Base-by-base conservation (phyloP, 2,329 filamentous ascomycete genomes). In the Penicillium digitatum region DNA sequence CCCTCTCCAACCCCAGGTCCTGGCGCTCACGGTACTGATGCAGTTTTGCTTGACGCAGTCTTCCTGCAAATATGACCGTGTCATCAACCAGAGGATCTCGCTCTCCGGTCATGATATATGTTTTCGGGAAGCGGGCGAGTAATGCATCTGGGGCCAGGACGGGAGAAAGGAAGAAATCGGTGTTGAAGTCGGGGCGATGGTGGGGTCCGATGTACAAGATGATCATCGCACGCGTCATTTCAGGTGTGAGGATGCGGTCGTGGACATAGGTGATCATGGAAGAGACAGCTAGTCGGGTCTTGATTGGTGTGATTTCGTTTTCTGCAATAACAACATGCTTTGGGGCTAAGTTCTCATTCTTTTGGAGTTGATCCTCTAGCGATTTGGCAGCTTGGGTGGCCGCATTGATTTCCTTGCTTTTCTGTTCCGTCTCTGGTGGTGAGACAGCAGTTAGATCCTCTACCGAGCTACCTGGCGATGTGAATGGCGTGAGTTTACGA, bases 161-260 rank as follows among this genome's bases (percentile, higher is more conserved):
- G 0, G 94, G 94, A 0, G 89, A 95, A 2, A 99, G 83, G 0
- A 96, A 82, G 70, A 91, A 96, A 72, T 99, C 93, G 7, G 89
- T 90, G 27, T 85, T 85, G 72, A 99, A 97, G 69, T 97, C 91
- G 0, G 94, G 94, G 0, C 92, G 87, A 71, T 94, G 90, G 69
- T 96, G 89, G 0, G 92, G 91, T 0, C 94, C 94, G 52, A 99
- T 89, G 71, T 99, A 99, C 4, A 99, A 80, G 62, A 99, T 95
- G 62, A 99, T 96, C 92, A 99, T 97, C 60, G 92, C 90, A 31
- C 94, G 88, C 88, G 97, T 96, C 90, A 97, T 96, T 73, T 99
- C 94, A 0, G 94, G 93, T 0, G 90, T 93, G 14, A 99, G 81
- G 27, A 99, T 89, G 27, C 94, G 87, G 72, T 99, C 94, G 71